A percentile compares a stretch with the other conserved stretches of the same genome.
These are phyloP conservation scores for Lathyrus tuberosus DNA, from an alignment of 306 rosid species.

Conservation along the genomic window DNA sequence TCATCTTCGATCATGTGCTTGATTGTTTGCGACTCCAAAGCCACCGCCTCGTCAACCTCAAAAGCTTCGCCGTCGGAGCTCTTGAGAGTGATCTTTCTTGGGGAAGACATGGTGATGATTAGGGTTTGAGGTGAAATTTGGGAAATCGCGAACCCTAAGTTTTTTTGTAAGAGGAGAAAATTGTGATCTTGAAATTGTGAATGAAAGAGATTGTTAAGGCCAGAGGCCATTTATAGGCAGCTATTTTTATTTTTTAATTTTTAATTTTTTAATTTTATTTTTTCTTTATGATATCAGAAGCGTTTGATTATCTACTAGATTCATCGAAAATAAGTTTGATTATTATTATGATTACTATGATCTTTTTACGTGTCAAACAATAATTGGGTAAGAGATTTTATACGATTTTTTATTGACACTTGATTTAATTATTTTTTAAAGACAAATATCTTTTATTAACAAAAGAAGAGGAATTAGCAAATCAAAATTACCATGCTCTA, in stretches of 20 bases:
- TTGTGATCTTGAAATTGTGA: not conserved
- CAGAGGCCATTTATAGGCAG: not conserved
- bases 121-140: not conserved
- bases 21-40: conserved; percentile 76
- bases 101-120: conserved; percentile 44
- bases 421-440: too few relatives aligned
- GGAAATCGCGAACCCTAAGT: conserved; percentile 37
- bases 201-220: not conserved
- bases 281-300: not conserved
- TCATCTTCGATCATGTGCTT: conserved; percentile 78
- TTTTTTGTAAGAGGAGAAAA: not conserved
- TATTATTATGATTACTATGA: not conserved
- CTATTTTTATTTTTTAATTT: not conserved
- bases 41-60: conserved; percentile 75
- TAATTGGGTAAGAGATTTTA: not conserved
- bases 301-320: conserved; percentile 4
- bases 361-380: not conserved
- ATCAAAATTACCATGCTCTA: too few relatives aligned
- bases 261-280: not conserved
- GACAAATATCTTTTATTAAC: too few relatives aligned
- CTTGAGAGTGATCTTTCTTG: conserved; percentile 61
- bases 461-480: too few relatives aligned
- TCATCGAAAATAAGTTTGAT: too few relatives aligned
- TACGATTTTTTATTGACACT: too few relatives aligned
- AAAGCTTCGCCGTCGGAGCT: conserved; percentile 81